Conservation (phyloP, 2,329 filamentous ascomycete genomes). For the Colletotrichum zoysiae region DNA sequence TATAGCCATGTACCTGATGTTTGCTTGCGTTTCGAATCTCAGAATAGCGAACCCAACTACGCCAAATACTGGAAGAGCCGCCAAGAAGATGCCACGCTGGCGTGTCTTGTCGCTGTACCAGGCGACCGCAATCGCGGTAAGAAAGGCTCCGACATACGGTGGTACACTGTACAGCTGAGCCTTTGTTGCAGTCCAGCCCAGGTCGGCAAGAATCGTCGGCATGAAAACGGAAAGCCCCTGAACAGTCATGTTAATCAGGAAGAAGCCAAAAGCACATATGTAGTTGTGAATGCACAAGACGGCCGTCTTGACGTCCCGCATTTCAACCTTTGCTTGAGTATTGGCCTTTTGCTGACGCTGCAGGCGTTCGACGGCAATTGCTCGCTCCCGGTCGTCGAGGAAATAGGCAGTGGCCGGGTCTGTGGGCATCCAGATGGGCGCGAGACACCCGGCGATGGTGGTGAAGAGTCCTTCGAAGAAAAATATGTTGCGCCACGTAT, state of each 20-base stretch:
- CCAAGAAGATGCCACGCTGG: conserved; percentile 57
- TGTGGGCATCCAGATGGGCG: conserved; percentile 66
- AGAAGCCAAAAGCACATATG: conserved; percentile 69
- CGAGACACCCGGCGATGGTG: conserved; percentile 58
- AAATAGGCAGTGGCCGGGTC: conserved; percentile 62
- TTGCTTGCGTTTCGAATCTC: conserved; percentile 56
- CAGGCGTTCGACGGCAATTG: conserved; percentile 66
- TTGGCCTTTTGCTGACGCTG: conserved; percentile 61
- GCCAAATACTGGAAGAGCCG: conserved; percentile 55
- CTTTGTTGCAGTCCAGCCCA: conserved; percentile 54
- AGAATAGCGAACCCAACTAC: conserved; percentile 66
- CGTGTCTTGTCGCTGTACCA: conserved; percentile 54
- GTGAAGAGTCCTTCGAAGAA: conserved; percentile 73
- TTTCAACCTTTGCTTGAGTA: conserved; percentile 60
- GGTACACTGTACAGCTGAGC: conserved; percentile 61
- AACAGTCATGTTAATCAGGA: conserved; percentile 71
- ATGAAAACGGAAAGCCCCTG: conserved; percentile 65
- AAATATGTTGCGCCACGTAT: conserved; percentile 71
- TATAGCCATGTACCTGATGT: conserved; percentile 65
- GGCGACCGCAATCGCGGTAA: conserved; percentile 55
- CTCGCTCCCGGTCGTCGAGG: conserved; percentile 64
- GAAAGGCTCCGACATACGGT: conserved; percentile 57
- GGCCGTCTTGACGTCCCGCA: conserved; percentile 63
- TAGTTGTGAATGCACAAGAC: conserved; percentile 70
- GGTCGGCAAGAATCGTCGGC: conserved; percentile 60